These are phyloP conservation scores for Lepiota subincarnata DNA, from an alignment of 768 basidiomycete genomes.

Conservation along the genomic window DNA sequence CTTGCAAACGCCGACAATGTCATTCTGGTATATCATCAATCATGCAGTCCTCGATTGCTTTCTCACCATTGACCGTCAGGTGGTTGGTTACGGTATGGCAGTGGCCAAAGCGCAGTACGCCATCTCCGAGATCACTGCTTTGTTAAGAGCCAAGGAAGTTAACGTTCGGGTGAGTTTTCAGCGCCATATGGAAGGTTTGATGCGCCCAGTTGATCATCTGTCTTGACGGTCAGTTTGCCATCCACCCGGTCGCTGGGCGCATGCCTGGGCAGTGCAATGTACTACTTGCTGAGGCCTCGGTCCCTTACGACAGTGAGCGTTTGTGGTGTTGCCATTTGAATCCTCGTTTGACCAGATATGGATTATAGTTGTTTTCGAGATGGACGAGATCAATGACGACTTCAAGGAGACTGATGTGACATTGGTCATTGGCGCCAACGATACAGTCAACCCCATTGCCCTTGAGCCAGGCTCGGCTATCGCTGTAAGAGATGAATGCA, in stretches of 20 bases:
- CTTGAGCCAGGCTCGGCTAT: slow-evolving; percentile 84
- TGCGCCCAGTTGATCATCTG: background rate
- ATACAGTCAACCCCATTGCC: slow-evolving; percentile 89
- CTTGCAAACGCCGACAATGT: slow-evolving; percentile 79
- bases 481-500: slow-evolving; percentile 38
- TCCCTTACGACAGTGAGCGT: slow-evolving; percentile 79
- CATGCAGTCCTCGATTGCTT: background rate
- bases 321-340: background rate
- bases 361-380: slow-evolving; percentile 76
- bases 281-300: slow-evolving; percentile 84
- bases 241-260: slow-evolving; percentile 87
- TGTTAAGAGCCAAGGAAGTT: slow-evolving; percentile 68
- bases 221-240: slow-evolving; percentile 51
- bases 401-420: slow-evolving; percentile 87
- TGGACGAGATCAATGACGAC: slow-evolving; percentile 95
- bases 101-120: slow-evolving; percentile 88
- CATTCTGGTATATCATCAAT: slow-evolving; percentile 53
- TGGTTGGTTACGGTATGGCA: slow-evolving; percentile 89
- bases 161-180: slow-evolving; percentile 54
- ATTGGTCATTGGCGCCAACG: slow-evolving; percentile 88
- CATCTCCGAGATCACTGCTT: slow-evolving; percentile 68
- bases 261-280: slow-evolving; percentile 96
- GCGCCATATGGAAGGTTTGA: background rate
- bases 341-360: slow-evolving; percentile 3
- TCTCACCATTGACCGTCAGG: slow-evolving; percentile 31